phyloP scores from a whole-genome alignment of 768 basidiomycete genomes.

The Terana coerulea region DNA sequence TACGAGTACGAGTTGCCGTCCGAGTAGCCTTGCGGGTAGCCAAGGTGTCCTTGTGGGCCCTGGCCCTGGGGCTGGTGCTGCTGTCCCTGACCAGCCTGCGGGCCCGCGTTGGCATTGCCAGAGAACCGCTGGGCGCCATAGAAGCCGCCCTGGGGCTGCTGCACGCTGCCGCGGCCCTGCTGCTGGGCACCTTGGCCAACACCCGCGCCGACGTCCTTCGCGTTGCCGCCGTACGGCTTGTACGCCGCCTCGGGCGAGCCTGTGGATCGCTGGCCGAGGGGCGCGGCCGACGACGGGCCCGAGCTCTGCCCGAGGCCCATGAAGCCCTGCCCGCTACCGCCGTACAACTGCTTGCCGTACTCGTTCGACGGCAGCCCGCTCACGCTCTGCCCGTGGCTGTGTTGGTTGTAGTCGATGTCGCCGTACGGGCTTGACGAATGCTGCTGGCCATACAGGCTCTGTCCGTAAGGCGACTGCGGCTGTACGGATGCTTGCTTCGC shows the following conservation, averaged over 20 bases:
- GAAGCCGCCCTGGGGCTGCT: constrained; percentile 44
- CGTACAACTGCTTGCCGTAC: constrained; percentile 45
- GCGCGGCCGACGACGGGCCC: constrained; percentile 41
- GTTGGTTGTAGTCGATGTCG: constrained; percentile 51
- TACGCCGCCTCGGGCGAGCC: constrained; percentile 70
- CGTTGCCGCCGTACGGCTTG: constrained; percentile 61
- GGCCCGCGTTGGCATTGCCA: constrained; percentile 32
- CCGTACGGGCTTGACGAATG: constrained; percentile 48
- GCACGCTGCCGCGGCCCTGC: constrained; percentile 39
- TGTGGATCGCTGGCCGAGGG: constrained; percentile 42
- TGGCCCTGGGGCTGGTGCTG: constrained; percentile 36
- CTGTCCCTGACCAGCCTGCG: constrained; percentile 52
- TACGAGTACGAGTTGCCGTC: constrained; percentile 69
- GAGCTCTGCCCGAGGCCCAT: constrained; percentile 56
- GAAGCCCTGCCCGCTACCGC: constrained; percentile 54
- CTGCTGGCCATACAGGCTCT: constrained; percentile 65
- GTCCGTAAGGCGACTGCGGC: constrained; percentile 58
- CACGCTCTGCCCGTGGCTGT: constrained; percentile 43
- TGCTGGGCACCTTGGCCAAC: constrained; percentile 39
- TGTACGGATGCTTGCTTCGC: constrained; percentile 61
- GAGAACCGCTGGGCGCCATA: constrained; percentile 42
- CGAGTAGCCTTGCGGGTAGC: constrained; percentile 60
- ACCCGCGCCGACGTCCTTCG: constrained; percentile 56
- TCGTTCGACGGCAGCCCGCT: constrained; percentile 36
- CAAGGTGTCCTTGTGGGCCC: constrained; percentile 51